Percentiles rank a stretch among this genome's conserved stretches.
phyloP scores from a whole-genome alignment of 805 yeast genomes.

The Maudiozyma barnettii region DNA sequence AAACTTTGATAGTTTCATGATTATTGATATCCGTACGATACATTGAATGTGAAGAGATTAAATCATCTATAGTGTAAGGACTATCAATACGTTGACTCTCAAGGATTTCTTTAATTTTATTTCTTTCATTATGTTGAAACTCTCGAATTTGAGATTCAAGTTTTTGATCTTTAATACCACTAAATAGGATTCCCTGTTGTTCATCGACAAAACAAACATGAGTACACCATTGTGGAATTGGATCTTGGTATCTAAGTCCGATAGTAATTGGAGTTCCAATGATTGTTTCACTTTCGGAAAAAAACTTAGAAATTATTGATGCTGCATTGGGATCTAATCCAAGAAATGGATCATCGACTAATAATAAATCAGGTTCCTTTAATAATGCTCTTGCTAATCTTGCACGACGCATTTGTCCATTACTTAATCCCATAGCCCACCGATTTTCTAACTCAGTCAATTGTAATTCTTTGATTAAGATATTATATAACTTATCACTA shows the following conservation, averaged over 20 bases:
- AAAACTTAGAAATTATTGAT: constrained; percentile 39
- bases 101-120: background rate
- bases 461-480: constrained; percentile 41
- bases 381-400: constrained; percentile 70
- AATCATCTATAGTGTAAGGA: constrained; percentile 11
- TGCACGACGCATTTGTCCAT: constrained; percentile 90
- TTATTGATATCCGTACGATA: constrained; percentile 6
- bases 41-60: constrained; percentile 19
- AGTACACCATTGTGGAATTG: constrained; percentile 69
- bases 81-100: background rate
- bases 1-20: constrained; percentile 9
- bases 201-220: constrained; percentile 56
- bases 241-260: constrained; percentile 72
- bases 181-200: constrained; percentile 38
- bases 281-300: constrained; percentile 10
- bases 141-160: constrained; percentile 17
- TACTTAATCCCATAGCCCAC: constrained; percentile 82
- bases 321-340: constrained; percentile 81
- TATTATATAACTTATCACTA: constrained; percentile 31
- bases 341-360: constrained; percentile 86
- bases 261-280: constrained; percentile 41
- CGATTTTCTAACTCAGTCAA: constrained; percentile 50
- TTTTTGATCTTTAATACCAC: constrained; percentile 37
- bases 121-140: constrained; percentile 12
- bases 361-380: constrained; percentile 50